phyloP scores from a whole-genome alignment of 2,329 filamentous ascomycete species.

The Colletotrichum sp. region DNA sequence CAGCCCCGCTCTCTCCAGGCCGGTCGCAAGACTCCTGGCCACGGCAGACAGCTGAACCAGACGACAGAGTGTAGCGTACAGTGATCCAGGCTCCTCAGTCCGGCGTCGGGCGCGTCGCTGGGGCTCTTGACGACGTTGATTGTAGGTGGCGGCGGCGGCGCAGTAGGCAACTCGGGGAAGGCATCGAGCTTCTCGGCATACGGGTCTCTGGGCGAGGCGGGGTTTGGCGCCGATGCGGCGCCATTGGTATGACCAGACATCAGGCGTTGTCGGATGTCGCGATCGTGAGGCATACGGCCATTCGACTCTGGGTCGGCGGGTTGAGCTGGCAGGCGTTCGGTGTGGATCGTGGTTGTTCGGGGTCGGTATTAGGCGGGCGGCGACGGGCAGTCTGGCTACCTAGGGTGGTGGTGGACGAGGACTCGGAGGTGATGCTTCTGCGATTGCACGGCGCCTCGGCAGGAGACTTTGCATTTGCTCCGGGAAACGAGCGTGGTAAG shows the following conservation, averaged over 20 bases:
- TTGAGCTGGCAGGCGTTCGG: neutral
- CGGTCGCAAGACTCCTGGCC: neutral
- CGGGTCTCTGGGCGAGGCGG: neutral
- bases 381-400: neutral
- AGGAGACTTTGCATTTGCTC: neutral
- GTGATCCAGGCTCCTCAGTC: conserved; percentile 80
- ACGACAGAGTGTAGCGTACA: conserved; percentile 54
- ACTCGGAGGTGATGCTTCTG: neutral
- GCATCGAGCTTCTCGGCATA: neutral
- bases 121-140: conserved; percentile 9
- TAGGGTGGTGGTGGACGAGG: neutral
- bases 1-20: neutral
- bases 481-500: neutral
- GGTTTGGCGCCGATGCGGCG: conserved; percentile 24
- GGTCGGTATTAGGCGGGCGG: conserved; percentile 2
- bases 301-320: conserved; percentile 1
- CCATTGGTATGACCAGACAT: conserved; percentile 40
- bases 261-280: conserved; percentile 13
- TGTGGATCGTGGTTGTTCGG: neutral
- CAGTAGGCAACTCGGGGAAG: neutral
- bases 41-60: neutral
- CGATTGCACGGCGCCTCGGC: neutral
- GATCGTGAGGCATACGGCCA: conserved; percentile 19
- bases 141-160: neutral
- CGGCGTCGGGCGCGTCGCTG: conserved; percentile 62